phyloP scores from a whole-genome alignment of 345 rosid genomes.

The Chamaenerion angustifolium region DNA sequence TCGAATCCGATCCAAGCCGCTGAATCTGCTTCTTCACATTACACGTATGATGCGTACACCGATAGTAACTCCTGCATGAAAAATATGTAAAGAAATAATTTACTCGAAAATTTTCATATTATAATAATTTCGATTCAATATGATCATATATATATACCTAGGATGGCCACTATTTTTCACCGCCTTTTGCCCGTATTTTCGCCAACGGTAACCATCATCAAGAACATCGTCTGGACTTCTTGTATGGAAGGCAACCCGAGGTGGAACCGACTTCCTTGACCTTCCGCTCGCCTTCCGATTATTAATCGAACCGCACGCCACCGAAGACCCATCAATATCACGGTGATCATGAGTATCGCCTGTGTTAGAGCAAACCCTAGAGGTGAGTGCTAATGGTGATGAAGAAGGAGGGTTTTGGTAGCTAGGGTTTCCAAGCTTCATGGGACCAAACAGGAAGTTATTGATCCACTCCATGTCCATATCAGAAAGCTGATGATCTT shows the following conservation, averaged over 20 bases:
- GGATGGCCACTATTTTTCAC: conserved; percentile 47
- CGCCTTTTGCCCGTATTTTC: conserved; percentile 55
- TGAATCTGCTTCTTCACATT: conserved; percentile 91
- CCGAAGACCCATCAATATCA: conserved; percentile 10
- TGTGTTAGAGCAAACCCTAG: conserved; percentile 4
- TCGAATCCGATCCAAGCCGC: conserved; percentile 55
- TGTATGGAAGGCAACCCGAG: conserved; percentile 54
- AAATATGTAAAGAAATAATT: too few relatives aligned
- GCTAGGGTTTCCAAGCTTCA: not conserved
- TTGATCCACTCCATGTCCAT: conserved; percentile 4
- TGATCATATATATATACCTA: too few relatives aligned
- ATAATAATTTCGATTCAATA: too few relatives aligned
- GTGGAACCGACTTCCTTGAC: conserved; percentile 24
- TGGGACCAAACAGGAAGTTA: conserved; percentile 1
- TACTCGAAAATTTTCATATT: too few relatives aligned
- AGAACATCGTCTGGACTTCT: conserved; percentile 54
- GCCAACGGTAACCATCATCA: conserved; percentile 63
- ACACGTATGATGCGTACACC: conserved; percentile 95
- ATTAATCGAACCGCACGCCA: conserved; percentile 18
- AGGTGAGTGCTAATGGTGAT: conserved; percentile 1
- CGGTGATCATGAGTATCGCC: conserved; percentile 3
- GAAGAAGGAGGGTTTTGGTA: conserved; percentile 5
- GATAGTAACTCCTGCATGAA: conserved; percentile 58
- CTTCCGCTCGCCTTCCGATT: conserved; percentile 12
- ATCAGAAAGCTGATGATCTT: conserved; percentile 1